Conservation (phyloP, 2,329 filamentous ascomycete species). For the Chaetoscypha palmicola region DNA sequence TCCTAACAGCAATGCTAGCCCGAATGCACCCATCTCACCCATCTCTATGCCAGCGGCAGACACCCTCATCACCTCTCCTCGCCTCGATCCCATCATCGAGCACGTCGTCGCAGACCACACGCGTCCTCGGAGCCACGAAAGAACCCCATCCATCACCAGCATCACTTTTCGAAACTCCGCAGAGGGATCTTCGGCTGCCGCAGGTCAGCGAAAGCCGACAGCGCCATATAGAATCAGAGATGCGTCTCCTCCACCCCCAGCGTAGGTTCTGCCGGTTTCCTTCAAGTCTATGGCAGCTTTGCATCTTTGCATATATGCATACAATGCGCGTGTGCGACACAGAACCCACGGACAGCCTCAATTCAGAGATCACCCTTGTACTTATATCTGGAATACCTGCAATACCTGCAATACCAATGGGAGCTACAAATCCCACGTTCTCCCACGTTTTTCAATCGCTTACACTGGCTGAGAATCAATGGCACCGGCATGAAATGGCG, state of each 20-base stretch:
- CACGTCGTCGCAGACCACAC: constrained; percentile 27
- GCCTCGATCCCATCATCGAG: constrained; percentile 28
- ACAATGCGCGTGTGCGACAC: too few relatives aligned
- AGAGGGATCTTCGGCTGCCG: constrained; percentile 14
- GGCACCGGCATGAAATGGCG: constrained; percentile 11
- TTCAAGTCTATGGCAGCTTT: neutral
- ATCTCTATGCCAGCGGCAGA: constrained; percentile 11
- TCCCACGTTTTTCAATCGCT: constrained; percentile 15
- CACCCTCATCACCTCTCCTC: constrained; percentile 16
- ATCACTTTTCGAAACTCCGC: constrained; percentile 23
- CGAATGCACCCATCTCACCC: neutral
- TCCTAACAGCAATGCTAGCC: constrained; percentile 3
- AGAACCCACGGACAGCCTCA: neutral
- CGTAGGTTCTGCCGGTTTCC: constrained; percentile 25
- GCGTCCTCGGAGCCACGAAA: constrained; percentile 6
- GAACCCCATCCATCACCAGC: constrained; percentile 21
- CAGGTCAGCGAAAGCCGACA: constrained; percentile 11
- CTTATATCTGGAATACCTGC: constrained; percentile 2
- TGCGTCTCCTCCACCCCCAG: constrained; percentile 33
- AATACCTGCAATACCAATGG: too few relatives aligned
- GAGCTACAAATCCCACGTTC: constrained; percentile 8
- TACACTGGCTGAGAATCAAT: constrained; percentile 4
- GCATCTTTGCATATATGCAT: too few relatives aligned
- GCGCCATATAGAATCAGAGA: constrained; percentile 23
- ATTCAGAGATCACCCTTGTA: neutral